A percentile compares a stretch with the other conserved stretches of the same genome.
Evolutionary conservation across 306 rosid species (phyloP).

Genomic region (Fagus crenata): DNA sequence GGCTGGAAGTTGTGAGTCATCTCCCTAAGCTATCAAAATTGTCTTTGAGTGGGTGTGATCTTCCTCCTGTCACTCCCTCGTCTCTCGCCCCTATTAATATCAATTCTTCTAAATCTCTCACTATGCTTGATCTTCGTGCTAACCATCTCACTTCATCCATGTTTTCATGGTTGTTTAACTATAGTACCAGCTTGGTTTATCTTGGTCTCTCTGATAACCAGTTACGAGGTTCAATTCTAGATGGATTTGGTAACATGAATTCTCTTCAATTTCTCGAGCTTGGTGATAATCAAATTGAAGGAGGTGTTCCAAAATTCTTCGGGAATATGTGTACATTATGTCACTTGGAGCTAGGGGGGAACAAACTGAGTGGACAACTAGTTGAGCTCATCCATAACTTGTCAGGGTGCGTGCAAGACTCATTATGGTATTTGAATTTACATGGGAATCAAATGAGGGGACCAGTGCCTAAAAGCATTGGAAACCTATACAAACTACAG

Average conservation of each 20-base stretch:
- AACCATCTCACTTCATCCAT: background rate
- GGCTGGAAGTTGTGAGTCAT: background rate
- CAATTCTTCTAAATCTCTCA: background rate
- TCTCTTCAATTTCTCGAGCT: background rate
- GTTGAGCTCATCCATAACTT: background rate
- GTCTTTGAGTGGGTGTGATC: fast-evolving
- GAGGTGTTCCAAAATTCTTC: background rate
- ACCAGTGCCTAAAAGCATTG: background rate
- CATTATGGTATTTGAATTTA: background rate
- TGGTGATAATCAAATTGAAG: background rate
- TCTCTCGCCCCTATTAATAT: background rate
- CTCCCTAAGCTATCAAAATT: background rate
- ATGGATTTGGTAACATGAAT: background rate
- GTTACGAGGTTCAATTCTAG: conserved; percentile 4
- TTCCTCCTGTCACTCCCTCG: background rate
- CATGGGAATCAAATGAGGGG: background rate
- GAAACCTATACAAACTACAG: background rate
- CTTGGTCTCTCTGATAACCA: background rate
- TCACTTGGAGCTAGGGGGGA: background rate
- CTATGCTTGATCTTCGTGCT: background rate
- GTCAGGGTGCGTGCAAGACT: too few relatives aligned
- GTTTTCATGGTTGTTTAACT: conserved; percentile 18
- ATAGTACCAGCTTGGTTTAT: background rate
- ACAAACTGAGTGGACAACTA: background rate
- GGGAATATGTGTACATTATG: background rate